Evolutionary conservation across 371 early-diverging fungal genomes (phyloP).

Genomic region (Mortierella sp.): DNA sequence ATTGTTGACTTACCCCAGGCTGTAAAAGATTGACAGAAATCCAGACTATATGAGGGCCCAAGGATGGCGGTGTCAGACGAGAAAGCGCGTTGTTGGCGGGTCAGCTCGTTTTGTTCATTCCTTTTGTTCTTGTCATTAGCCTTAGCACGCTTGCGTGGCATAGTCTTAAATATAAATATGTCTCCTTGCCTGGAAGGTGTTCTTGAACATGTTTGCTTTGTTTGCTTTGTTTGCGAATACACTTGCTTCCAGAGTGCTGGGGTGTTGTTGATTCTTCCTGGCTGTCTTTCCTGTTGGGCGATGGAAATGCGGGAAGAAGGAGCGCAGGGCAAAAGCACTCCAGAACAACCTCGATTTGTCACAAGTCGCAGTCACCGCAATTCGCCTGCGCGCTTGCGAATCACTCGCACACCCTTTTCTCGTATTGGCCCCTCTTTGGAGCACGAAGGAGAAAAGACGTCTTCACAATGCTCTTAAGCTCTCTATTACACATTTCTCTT

Average conservation of each 20-base stretch:
- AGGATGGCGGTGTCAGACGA: not conserved
- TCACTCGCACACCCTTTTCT: not conserved
- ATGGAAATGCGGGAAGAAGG: not conserved
- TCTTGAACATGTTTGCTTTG: constrained; percentile 72
- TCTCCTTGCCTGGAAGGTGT: constrained; percentile 78
- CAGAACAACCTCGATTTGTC: not conserved
- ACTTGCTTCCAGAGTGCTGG: not conserved
- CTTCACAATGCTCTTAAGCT: not conserved
- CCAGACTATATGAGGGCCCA: constrained; percentile 75
- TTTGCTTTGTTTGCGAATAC: not conserved
- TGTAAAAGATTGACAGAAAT: constrained; percentile 91
- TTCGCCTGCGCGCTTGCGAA: not conserved
- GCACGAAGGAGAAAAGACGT: too few species aligned
- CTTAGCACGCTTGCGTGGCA: not conserved
- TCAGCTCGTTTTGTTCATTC: not conserved
- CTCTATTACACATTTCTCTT: not conserved
- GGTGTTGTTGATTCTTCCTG: not conserved
- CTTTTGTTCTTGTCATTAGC: not conserved
- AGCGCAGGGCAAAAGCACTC: too few species aligned
- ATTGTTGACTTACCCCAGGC: constrained; percentile 76
- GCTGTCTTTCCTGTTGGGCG: not conserved
- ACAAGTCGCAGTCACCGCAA: not conserved
- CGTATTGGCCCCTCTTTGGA: too few species aligned
- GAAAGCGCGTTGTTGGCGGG: not conserved
- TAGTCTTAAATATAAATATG: too few species aligned